These are phyloP conservation scores for Jatropha curcas DNA, from an alignment of 345 rosid species.

Conservation along the genomic window DNA sequence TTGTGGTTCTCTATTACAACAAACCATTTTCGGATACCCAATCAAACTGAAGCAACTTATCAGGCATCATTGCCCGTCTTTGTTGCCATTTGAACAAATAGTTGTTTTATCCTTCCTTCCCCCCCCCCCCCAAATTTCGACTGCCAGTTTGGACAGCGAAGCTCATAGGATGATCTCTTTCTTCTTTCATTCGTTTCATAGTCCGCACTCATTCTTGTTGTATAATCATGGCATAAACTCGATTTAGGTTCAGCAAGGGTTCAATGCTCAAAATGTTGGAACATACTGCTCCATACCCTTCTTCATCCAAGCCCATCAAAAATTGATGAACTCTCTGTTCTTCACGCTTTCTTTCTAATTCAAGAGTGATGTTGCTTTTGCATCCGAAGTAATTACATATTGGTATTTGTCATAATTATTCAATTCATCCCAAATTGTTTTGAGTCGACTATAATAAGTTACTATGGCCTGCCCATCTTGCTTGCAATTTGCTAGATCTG, in stretches of 20 bases:
- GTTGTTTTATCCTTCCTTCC: background rate
- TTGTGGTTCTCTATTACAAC: background rate
- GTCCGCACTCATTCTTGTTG: background rate
- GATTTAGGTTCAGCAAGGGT: background rate
- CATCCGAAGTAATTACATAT: background rate
- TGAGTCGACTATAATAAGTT: background rate
- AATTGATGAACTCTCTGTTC: slow-evolving; percentile 9
- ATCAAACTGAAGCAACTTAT: background rate
- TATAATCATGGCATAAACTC: background rate
- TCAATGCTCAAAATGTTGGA: slow-evolving; percentile 4
- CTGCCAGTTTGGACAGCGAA: background rate
- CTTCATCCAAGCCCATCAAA: slow-evolving; percentile 7
- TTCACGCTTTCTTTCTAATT: background rate
- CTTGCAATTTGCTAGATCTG: background rate
- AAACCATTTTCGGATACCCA: background rate
- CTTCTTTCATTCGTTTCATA: background rate
- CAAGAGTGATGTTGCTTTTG: background rate
- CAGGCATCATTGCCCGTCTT: background rate
- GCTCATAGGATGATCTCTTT: background rate
- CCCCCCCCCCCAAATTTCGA: background rate
- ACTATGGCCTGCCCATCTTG: background rate
- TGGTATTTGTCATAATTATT: background rate
- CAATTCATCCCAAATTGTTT: background rate
- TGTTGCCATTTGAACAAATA: background rate
- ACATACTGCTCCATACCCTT: background rate